Conservation (phyloP, 2,329 filamentous ascomycete genomes). For the Colletotrichum limetticola region DNA sequence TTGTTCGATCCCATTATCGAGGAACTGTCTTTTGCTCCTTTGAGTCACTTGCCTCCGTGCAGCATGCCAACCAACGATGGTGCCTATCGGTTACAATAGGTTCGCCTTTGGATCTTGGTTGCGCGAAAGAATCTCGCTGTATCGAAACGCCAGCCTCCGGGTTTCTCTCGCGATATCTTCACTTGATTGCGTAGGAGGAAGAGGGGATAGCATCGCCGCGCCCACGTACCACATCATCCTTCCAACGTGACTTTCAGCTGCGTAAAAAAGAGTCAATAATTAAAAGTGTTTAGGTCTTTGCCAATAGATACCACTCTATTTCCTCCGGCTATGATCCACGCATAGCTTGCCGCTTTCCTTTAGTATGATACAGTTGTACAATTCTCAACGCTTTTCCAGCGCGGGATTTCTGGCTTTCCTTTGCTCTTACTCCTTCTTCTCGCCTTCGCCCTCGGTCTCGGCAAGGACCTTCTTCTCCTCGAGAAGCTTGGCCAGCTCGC, state of each 20-base stretch:
- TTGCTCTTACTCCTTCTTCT: constrained; percentile 45
- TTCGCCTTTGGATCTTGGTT: not conserved
- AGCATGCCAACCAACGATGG: no score
- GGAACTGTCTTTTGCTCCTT: no score
- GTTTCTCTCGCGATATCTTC: not conserved
- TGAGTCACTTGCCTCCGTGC: no score
- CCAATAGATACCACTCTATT: constrained; percentile 24
- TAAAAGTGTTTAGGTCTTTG: not conserved
- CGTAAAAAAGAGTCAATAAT: not conserved
- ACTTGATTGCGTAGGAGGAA: not conserved
- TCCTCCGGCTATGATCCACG: not conserved
- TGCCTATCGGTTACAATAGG: not conserved
- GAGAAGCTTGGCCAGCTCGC: constrained; percentile 89
- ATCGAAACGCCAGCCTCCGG: no score
- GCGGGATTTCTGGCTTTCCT: not conserved
- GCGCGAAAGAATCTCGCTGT: not conserved
- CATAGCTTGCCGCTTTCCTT: constrained; percentile 7
- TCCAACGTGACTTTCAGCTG: not conserved
- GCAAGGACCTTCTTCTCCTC: constrained; percentile 90
- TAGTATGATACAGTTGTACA: constrained; percentile 35
- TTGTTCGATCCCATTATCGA: no score
- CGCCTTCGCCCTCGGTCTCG: constrained; percentile 57
- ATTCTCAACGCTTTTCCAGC: constrained; percentile 3
- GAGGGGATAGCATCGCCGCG: not conserved
- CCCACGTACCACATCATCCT: not conserved